phyloP scores from a whole-genome alignment of 371 early-diverging fungal species.

The Circinella umbellata region DNA sequence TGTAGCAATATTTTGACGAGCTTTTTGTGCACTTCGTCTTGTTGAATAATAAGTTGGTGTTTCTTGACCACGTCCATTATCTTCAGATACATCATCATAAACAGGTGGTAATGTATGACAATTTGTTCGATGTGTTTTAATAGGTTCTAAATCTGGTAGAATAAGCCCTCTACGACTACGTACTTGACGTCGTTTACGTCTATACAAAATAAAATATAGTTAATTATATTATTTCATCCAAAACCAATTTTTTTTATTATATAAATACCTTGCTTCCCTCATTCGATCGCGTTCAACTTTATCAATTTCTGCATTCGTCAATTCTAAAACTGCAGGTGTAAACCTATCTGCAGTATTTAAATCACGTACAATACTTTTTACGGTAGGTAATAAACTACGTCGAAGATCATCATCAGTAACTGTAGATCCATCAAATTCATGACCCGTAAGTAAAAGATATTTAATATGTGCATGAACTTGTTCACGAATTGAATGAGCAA shows the following conservation, averaged over 20 bases:
- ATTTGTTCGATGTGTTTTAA: conserved; percentile 44
- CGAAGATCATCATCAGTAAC: conserved; percentile 81
- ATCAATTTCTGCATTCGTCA: conserved; percentile 78
- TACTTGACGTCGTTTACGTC: conserved; percentile 85
- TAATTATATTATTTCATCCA: no score
- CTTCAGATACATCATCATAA: conserved; percentile 40
- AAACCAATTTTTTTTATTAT: neutral
- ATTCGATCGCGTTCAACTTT: conserved; percentile 82
- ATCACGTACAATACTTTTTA: conserved; percentile 58
- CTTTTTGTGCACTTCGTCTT: conserved; percentile 44
- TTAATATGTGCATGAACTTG: conserved; percentile 87
- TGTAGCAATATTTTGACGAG: conserved; percentile 52
- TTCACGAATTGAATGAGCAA: conserved; percentile 94
- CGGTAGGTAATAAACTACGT: conserved; percentile 70
- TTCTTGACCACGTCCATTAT: conserved; percentile 17
- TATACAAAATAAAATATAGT: conserved; percentile 16
- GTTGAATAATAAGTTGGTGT: conserved; percentile 31
- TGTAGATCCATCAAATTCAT: conserved; percentile 65
- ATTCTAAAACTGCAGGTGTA: conserved; percentile 68
- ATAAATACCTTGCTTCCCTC: conserved; percentile 55
- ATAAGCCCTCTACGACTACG: conserved; percentile 70
- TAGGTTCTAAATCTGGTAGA: conserved; percentile 74
- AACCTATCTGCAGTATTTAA: conserved; percentile 56
- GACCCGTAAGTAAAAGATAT: conserved; percentile 81
- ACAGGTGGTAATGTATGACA: conserved; percentile 36